phyloP scores from a whole-genome alignment of 441 rosid genomes.

The Dalechampia spathulata region DNA sequence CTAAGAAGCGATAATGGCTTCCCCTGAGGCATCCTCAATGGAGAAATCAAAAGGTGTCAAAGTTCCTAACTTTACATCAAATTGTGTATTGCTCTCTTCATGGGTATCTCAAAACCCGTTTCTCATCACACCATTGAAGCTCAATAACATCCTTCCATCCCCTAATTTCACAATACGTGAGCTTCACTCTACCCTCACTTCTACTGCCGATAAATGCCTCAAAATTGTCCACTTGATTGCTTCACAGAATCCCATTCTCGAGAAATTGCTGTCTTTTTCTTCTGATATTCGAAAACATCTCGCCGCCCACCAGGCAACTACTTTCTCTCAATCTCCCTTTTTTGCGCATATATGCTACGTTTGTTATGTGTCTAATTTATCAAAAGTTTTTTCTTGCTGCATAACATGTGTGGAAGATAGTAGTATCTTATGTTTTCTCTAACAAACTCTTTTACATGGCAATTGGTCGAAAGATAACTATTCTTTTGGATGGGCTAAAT shows the following conservation, averaged over 20 bases:
- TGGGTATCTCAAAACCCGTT: conserved; percentile 44
- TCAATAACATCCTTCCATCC: conserved; percentile 11
- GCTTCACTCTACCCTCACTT: conserved; percentile 33
- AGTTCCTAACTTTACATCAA: conserved; percentile 12
- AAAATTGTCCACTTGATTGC: conserved; percentile 31
- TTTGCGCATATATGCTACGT: not conserved
- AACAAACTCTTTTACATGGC: no score
- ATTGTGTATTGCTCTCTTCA: conserved; percentile 32
- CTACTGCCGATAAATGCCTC: conserved; percentile 31
- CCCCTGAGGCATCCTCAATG: conserved; percentile 16
- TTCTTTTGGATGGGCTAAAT: not conserved
- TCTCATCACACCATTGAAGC: conserved; percentile 15
- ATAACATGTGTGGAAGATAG: not conserved
- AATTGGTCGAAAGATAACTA: no score
- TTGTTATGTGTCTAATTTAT: not conserved
- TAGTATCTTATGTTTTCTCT: no score
- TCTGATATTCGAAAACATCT: conserved; percentile 38
- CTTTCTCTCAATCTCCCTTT: not conserved
- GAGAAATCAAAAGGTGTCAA: conserved; percentile 15
- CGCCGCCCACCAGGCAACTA: conserved; percentile 31
- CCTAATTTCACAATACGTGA: conserved; percentile 29
- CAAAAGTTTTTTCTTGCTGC: not conserved
- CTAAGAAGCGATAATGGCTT: conserved; percentile 24
- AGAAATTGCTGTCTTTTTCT: conserved; percentile 34
- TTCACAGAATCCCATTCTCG: conserved; percentile 43